Evolutionary conservation across 805 yeast species (phyloP), one percentile per base, ranked within the genome.

Genomic region (Candida morakotiae): DNA sequence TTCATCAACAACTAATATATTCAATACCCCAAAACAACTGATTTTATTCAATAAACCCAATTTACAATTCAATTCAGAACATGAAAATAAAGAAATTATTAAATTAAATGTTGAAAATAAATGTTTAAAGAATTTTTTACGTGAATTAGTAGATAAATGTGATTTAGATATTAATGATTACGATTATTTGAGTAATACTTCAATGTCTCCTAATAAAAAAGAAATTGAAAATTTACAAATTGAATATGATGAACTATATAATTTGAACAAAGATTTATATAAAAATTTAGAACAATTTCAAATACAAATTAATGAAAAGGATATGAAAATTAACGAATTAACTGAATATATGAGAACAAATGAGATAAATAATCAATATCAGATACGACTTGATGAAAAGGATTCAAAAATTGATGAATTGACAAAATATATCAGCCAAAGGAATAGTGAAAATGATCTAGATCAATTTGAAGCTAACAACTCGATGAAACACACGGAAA

Each of bases 111-210:
- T 54, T 24, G 58, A 71, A 50, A 55, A 69, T 44, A 54, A 64
- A 41, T 54, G 66, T 33, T 62, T 65, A 53, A 63, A 62, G 43
- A 61, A 62, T 38, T 66, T 67, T 35, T 46, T 68, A 3, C 71
- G 65, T 34, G 60, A 58, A 32, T 35, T 67, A 8, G 58, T 66
- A 2, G 62, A 53, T 35, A 51, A 49, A 26, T 18, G 36, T 17
- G 13, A 26, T 11, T 6, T 34, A 9, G 35, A 31, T 22, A 8
- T 14, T 8, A 17, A 21, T 15, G 40, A 37, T 7, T 21, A 21
- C 20, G 28, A 26, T n/a, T 22, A 22, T 3, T 26, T 10, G 16
- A 14, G 23, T 4, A 21, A 26, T 14, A n/a, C n/a, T n/a, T n/a
- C n/a, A n/a, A 4, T 10, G 26, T 23, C 28, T 11, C 17, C 14